Evolutionary conservation across 164 flowering plant genomes (phyloP).

Genomic region (Echeveria elegans): DNA sequence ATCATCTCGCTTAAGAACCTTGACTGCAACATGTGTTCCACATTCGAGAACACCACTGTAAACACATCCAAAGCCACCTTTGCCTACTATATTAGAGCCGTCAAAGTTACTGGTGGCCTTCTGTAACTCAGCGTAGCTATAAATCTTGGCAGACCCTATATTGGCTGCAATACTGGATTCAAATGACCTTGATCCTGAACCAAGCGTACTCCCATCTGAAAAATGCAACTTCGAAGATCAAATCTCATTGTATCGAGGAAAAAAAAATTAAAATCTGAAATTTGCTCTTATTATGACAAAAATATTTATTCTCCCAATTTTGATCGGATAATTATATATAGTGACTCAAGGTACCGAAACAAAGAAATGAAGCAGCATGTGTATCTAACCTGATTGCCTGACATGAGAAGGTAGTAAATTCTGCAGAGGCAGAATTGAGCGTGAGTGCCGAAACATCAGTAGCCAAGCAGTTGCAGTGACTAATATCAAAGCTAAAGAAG

Average conservation of each 20-base stretch:
- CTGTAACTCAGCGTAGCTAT: slow-evolving; percentile 34
- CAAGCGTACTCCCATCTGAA: slow-evolving; percentile 26
- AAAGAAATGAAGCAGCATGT: background rate
- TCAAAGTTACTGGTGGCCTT: slow-evolving; percentile 45
- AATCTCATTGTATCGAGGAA: background rate
- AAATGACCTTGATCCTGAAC: slow-evolving; percentile 29
- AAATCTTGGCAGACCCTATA: slow-evolving; percentile 40
- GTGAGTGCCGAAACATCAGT: slow-evolving; percentile 17
- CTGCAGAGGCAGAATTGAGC: slow-evolving; percentile 16
- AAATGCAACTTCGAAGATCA: background rate
- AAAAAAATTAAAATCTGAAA: too few relatives aligned
- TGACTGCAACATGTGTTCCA: slow-evolving; percentile 59
- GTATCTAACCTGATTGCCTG: slow-evolving; percentile 30
- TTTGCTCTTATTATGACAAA: background rate
- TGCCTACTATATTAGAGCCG: slow-evolving; percentile 42
- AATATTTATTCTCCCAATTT: background rate
- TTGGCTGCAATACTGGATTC: slow-evolving; percentile 28
- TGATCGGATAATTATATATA: background rate
- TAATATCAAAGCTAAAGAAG: slow-evolving; percentile 27
- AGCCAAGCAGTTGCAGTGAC: slow-evolving; percentile 28
- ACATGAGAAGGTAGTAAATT: slow-evolving; percentile 11
- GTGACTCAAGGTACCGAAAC: background rate
- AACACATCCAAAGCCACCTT: slow-evolving; percentile 74
- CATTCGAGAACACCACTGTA: slow-evolving; percentile 50
- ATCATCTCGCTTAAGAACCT: slow-evolving; percentile 54